Conservation (phyloP, 805 yeast genomes). For the Kockiozyma suomiensis region DNA sequence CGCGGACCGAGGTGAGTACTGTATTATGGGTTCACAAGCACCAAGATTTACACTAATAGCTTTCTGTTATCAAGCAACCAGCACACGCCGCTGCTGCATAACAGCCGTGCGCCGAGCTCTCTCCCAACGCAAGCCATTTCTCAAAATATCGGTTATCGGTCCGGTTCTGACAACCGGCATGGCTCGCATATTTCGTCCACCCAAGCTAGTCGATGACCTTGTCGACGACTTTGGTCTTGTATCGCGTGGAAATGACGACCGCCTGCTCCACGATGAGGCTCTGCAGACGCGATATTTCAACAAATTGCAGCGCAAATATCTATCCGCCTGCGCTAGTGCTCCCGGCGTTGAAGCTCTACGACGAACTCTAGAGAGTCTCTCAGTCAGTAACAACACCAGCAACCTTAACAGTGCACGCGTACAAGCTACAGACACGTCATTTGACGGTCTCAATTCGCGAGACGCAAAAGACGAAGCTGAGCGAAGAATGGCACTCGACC, state of each 20-base stretch:
- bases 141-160: too few species aligned
- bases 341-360: constrained; percentile 22
- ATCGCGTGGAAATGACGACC: constrained; percentile 28
- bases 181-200: not conserved
- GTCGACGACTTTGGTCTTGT: constrained; percentile 29
- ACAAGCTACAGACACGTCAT: not conserved
- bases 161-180: not conserved
- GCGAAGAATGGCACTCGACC: constrained; percentile 10
- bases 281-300: constrained; percentile 28
- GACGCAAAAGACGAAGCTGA: constrained; percentile 10
- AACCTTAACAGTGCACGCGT: not conserved
- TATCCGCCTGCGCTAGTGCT: constrained; percentile 20
- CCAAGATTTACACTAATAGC: not conserved
- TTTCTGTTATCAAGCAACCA: not conserved
- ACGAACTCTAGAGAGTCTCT: constrained; percentile 12
- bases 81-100: not conserved
- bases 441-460: not conserved
- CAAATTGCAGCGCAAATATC: constrained; percentile 23
- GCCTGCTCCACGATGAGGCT: constrained; percentile 18
- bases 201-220: not conserved
- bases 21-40: not conserved
- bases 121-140: too few species aligned
- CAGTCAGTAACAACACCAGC: not conserved
- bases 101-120: too few species aligned
- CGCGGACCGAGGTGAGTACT: not conserved